Evolutionary conservation across 2,329 filamentous ascomycete species (phyloP), one percentile per base, ranked within the genome.

Genomic region (Sphaceloma murrayae): DNA sequence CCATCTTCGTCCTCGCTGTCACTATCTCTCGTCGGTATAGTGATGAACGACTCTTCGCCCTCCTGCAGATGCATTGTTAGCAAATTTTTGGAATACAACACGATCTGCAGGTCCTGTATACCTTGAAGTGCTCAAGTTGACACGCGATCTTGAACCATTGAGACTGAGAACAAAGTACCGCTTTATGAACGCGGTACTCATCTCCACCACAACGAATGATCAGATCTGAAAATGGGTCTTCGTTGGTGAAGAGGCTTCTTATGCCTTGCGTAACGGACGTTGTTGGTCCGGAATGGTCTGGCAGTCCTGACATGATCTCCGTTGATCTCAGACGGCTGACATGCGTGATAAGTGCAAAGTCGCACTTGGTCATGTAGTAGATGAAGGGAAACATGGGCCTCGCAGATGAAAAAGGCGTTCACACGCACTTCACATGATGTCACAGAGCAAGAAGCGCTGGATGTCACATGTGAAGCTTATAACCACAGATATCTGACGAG

Each of bases 101-200:
- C 24, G 24, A 27, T 6, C 11, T 11, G 7, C 7, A 11, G 24
- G 11, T 7, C 11, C 24, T 6, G 6, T 27, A 27, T 27, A 27
- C 24, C 24, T 27, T 6, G 24, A 27, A 27, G 24, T 11, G 24
- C 6, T 27, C 6, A 6, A 11, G 24, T 11, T 6, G 6, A 11
- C 24, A 27, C 6, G 24, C 24, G 11, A 11, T 11, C 24, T 27
- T 27, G 24, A 27, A 27, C 24, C 24, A 27, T 13, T 52, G 53
- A 5, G 60, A 63, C 33, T 62, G 56, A 21, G 62, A 62, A 51
- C 62, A 64, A 39, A 66, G 53, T 32, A 66, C 55, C 5, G 58
- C 61, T 47, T 60, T 60, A 49, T 66, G 63, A 6, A 65, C 63
- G 19, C 51, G 52, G 50, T 62, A 66, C 53, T 54, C 60, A 58